Evolutionary conservation across 1,284 basidiomycete species (phyloP).

Genomic region (Peniophora sp.): DNA sequence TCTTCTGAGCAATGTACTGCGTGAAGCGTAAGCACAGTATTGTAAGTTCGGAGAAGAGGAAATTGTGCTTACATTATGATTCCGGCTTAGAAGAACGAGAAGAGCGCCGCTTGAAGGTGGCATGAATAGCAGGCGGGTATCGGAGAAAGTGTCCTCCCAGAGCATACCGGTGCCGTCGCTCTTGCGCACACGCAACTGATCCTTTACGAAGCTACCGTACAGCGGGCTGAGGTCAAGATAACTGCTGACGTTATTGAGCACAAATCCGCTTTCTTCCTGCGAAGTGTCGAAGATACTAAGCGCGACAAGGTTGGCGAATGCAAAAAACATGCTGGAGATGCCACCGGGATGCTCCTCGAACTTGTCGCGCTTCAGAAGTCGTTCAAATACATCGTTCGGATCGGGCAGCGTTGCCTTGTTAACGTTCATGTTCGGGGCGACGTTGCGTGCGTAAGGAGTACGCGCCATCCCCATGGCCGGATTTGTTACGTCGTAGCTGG

Average conservation of each 20-base stretch:
- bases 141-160: constrained; percentile 64
- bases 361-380: constrained; percentile 51
- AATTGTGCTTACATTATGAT: constrained; percentile 58
- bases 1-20: constrained; percentile 64
- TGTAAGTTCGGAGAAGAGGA: background rate
- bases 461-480: constrained; percentile 72
- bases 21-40: constrained; percentile 6
- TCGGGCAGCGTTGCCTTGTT: constrained; percentile 52
- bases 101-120: constrained; percentile 66
- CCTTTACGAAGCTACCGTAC: constrained; percentile 53
- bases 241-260: constrained; percentile 60
- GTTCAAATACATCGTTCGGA: constrained; percentile 64
- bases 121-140: constrained; percentile 63
- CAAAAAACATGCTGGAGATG: constrained; percentile 59
- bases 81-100: constrained; percentile 62
- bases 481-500: constrained; percentile 60
- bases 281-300: constrained; percentile 69
- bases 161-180: constrained; percentile 60
- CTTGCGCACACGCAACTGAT: constrained; percentile 45
- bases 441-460: constrained; percentile 68
- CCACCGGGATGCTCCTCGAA: constrained; percentile 48
- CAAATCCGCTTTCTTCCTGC: constrained; percentile 35
- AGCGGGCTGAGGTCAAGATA: constrained; percentile 75
- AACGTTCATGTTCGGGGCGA: constrained; percentile 41
- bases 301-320: constrained; percentile 72